These are phyloP conservation scores for Pseudogymnoascus sp. DNA, from an alignment of 2,329 filamentous ascomycete species.

Conservation along the genomic window DNA sequence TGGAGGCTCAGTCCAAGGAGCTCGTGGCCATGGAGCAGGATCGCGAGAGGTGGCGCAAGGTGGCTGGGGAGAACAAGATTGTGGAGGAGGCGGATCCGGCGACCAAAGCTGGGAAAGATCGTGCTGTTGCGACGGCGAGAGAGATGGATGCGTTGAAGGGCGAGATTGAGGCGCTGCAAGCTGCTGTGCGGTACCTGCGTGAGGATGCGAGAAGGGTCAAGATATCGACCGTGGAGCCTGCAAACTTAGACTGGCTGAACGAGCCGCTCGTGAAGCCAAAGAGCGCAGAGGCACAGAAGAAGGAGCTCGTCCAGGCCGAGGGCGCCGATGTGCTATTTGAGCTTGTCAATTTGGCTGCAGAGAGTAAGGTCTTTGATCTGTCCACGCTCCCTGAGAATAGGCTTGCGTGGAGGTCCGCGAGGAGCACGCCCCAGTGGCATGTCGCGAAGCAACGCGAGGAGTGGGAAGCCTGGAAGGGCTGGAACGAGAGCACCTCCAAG, in stretches of 20 bases:
- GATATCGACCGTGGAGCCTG: constrained; percentile 40
- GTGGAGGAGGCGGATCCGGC: constrained; percentile 40
- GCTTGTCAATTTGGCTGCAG: constrained; percentile 52
- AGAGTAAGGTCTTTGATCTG: constrained; percentile 53
- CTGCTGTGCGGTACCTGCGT: constrained; percentile 58
- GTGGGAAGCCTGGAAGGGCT: constrained; percentile 52
- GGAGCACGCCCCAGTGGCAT: constrained; percentile 56
- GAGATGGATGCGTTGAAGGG: constrained; percentile 66
- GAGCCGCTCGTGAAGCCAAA: constrained; percentile 46
- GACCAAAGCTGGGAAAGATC: constrained; percentile 53
- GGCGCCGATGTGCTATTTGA: constrained; percentile 56
- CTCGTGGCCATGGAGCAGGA: constrained; percentile 56
- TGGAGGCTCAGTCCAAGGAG: constrained; percentile 60
- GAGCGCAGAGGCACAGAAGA: constrained; percentile 40
- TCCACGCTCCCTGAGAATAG: constrained; percentile 47
- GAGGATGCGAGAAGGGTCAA: constrained; percentile 59
- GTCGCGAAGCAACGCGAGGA: constrained; percentile 58
- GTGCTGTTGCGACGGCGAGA: constrained; percentile 59
- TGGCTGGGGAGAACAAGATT: constrained; percentile 54
- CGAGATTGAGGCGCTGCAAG: constrained; percentile 57
- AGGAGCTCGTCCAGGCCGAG: constrained; percentile 48
- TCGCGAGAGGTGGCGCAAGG: constrained; percentile 63
- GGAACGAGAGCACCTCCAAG: constrained; percentile 47
- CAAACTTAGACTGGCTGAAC: constrained; percentile 52
- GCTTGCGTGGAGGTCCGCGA: constrained; percentile 58